These are phyloP conservation scores for Penicillium flavigenum DNA, from an alignment of 495 filamentous ascomycete genomes.

Conservation along the genomic window DNA sequence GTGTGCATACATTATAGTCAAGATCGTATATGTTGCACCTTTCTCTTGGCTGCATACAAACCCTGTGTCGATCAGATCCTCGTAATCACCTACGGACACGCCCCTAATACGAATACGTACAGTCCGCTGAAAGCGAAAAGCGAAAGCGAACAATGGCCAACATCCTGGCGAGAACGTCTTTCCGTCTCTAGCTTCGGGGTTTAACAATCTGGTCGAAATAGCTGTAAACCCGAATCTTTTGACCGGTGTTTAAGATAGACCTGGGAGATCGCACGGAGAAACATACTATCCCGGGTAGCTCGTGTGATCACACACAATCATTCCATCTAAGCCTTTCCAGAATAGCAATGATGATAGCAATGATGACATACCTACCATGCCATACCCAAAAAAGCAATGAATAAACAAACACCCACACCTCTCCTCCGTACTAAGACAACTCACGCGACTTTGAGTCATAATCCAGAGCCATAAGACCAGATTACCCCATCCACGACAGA, in stretches of 20 bases:
- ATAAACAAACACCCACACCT: neutral
- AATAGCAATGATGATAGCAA: neutral
- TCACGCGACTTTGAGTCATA: neutral
- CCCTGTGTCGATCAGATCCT: constrained; percentile 23
- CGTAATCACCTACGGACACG: neutral
- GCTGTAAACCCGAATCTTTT: neutral
- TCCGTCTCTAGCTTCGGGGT: neutral
- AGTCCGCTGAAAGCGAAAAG: neutral
- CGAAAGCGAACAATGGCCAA: neutral
- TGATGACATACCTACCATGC: neutral
- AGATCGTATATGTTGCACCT: neutral
- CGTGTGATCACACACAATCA: neutral
- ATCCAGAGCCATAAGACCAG: neutral
- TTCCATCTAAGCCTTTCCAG: neutral
- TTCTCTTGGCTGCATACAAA: constrained; percentile 23
- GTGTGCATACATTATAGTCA: neutral
- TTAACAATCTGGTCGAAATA: neutral
- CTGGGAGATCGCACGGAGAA: neutral
- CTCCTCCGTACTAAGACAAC: neutral
- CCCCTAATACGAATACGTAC: constrained; percentile 8
- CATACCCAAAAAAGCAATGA: constrained; percentile 3
- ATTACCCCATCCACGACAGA: neutral
- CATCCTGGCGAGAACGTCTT: neutral
- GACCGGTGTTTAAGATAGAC: neutral
- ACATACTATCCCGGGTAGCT: constrained; percentile 1